A percentile compares a stretch with the other conserved stretches of the same genome.
These are phyloP conservation scores for Suhomyces xylopsoci DNA, from an alignment of 805 yeast species.

Conservation along the genomic window DNA sequence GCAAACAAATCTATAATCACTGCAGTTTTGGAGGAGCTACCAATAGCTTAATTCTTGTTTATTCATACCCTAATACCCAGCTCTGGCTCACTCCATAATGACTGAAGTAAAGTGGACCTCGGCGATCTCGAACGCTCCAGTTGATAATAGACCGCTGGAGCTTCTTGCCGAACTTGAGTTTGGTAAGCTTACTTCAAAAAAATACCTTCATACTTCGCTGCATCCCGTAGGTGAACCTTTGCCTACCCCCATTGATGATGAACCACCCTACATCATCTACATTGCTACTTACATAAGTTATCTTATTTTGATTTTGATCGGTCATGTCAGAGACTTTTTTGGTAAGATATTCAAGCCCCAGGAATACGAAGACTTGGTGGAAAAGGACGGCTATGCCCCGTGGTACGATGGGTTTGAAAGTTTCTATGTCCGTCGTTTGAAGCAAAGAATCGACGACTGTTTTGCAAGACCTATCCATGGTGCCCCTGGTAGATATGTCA, in stretches of 20 bases:
- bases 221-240: conserved; percentile 57
- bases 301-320: conserved; percentile 78
- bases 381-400: conserved; percentile 90
- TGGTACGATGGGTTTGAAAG: conserved; percentile 92
- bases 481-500: conserved; percentile 90
- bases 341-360: conserved; percentile 72
- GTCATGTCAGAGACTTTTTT: conserved; percentile 86
- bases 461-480: conserved; percentile 96
- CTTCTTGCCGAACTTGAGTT: conserved; percentile 58
- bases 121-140: conserved; percentile 38
- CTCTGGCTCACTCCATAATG: not conserved
- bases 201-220: conserved; percentile 59
- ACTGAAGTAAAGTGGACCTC: conserved; percentile 2
- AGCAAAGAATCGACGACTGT: conserved; percentile 88
- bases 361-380: conserved; percentile 62
- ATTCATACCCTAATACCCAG: not conserved
- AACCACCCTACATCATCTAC: conserved; percentile 80
- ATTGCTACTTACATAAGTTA: conserved; percentile 84
- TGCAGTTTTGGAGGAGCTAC: not conserved
- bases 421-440: conserved; percentile 89
- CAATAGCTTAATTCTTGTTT: not conserved
- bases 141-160: conserved; percentile 30
- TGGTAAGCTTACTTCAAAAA: conserved; percentile 65
- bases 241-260: conserved; percentile 67
- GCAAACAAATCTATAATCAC: not conserved